A percentile compares a stretch with the other conserved stretches of the same genome.
Conservation (phyloP, 1,284 basidiomycete species). For the Trichosporon sp. region DNA sequence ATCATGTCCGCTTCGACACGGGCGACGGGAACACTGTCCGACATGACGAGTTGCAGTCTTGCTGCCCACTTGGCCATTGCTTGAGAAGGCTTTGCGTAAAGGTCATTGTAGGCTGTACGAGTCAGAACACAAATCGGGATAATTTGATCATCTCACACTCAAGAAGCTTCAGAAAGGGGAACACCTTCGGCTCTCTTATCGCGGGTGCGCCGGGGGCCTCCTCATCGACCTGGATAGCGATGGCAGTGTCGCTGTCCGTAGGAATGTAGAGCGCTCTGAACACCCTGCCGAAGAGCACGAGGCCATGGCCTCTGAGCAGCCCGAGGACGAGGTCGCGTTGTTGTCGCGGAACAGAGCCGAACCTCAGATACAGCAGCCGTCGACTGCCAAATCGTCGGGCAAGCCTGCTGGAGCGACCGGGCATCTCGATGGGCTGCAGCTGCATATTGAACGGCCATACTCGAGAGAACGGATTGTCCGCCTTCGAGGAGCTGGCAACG, state of each 20-base stretch:
- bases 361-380: constrained; percentile 27
- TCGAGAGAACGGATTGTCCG: neutral
- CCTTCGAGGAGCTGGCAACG: neutral
- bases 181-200: neutral
- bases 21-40: constrained; percentile 31
- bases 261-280: constrained; percentile 30
- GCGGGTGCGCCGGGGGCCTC: neutral
- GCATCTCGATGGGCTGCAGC: constrained; percentile 25
- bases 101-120: constrained; percentile 27
- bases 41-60: constrained; percentile 31
- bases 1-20: constrained; percentile 14
- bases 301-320: constrained; percentile 25
- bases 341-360: constrained; percentile 7
- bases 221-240: constrained; percentile 28
- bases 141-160: constrained; percentile 16
- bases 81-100: constrained; percentile 30
- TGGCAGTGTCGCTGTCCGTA: constrained; percentile 25
- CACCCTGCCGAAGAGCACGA: constrained; percentile 30
- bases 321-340: constrained; percentile 9
- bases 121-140: neutral
- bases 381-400: constrained; percentile 35
- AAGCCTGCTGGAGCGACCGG: constrained; percentile 32
- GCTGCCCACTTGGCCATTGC: constrained; percentile 44
- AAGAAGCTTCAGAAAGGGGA: constrained; percentile 17
- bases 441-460: constrained; percentile 8